Conservation (phyloP, 768 basidiomycete species). For the Phanerochaete sordida region DNA sequence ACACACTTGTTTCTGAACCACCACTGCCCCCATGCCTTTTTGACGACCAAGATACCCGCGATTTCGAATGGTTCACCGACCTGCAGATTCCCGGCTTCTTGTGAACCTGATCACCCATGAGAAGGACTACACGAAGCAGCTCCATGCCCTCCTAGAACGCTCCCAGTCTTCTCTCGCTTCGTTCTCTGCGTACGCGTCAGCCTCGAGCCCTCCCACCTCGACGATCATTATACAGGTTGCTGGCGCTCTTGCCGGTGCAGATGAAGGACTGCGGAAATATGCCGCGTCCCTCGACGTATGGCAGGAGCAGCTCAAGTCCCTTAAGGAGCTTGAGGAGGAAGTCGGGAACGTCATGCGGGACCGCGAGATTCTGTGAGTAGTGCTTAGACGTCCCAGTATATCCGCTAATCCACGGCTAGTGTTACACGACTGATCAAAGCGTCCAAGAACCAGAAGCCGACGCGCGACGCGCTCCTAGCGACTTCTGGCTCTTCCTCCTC, state of each 20-base stretch:
- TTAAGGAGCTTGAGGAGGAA: conserved; percentile 73
- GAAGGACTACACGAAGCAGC: conserved; percentile 66
- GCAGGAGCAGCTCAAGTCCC: conserved; percentile 52
- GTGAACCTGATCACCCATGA: conserved; percentile 64
- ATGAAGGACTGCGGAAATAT: conserved; percentile 66
- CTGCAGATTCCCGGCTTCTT: conserved; percentile 72
- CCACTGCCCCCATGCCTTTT: conserved; percentile 1
- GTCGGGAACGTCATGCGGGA: conserved; percentile 68
- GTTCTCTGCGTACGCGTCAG: conserved; percentile 70
- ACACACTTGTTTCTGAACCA: neutral
- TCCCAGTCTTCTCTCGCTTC: conserved; percentile 61
- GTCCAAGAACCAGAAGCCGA: conserved; percentile 54
- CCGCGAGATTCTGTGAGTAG: conserved; percentile 74
- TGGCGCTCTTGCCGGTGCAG: conserved; percentile 55
- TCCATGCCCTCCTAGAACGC: conserved; percentile 51
- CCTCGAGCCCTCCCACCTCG: conserved; percentile 53
- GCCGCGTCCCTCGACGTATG: conserved; percentile 59
- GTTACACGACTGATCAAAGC: conserved; percentile 79
- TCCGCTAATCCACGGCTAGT: conserved; percentile 31
- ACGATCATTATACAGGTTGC: conserved; percentile 52
- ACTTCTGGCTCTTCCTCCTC: conserved; percentile 38
- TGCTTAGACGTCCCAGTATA: neutral
- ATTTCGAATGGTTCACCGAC: conserved; percentile 62
- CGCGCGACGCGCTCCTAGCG: conserved; percentile 32
- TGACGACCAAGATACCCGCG: neutral